Base-by-base conservation (phyloP, 2,329 filamentous ascomycete genomes). In the Chaetomiaceae sp. region DNA sequence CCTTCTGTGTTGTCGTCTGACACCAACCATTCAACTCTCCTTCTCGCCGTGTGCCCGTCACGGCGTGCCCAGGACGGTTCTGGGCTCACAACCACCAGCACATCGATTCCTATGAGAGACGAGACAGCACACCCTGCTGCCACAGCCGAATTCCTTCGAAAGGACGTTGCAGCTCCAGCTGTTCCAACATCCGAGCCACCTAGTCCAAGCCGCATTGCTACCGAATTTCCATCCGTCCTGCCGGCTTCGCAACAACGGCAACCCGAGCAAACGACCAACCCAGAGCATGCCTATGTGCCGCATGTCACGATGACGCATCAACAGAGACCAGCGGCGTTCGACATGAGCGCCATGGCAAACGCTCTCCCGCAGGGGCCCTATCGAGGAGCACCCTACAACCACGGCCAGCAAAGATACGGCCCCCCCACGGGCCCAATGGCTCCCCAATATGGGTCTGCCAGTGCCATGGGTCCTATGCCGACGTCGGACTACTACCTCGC, bases 401-500 rank as follows among this genome's bases (percentile, higher is more conserved):
- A 69, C 31, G 65, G 53, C 55, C 69, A 58, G 38, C 68, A 63
- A 59, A 64, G 68, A 60, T 69, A 66, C 61, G 67, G 61, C 54
- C 42, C 63, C 36, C 56, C 61, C 33, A 58, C 62, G 33, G 20
- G 22, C 48, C 57, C 51, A 23, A 27, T 53, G 23, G 49, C 51
- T 25, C 23, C 59, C 15, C 74, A 72, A 37, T 80, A 71, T 53
- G 64, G 67, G 12, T 66, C 66, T 1, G 72, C 72, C 53, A 60
- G 64, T 8, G 57, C 65, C 22, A 69, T 78, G 60, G 58, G 62
- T n/a, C 63, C 68, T 15, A 64, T 75, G 54, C 55, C 67, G 20
- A 66, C 64, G 17, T 75, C 75, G 44, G 71, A 71, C 22, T 81
- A 76, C 58, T 81, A 80, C 56, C 57, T 75, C 49, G 68, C 72